Evolutionary conservation across 108 stramenopile genomes (phyloP).

Genomic region (Pseudonitzschia multistriata): DNA sequence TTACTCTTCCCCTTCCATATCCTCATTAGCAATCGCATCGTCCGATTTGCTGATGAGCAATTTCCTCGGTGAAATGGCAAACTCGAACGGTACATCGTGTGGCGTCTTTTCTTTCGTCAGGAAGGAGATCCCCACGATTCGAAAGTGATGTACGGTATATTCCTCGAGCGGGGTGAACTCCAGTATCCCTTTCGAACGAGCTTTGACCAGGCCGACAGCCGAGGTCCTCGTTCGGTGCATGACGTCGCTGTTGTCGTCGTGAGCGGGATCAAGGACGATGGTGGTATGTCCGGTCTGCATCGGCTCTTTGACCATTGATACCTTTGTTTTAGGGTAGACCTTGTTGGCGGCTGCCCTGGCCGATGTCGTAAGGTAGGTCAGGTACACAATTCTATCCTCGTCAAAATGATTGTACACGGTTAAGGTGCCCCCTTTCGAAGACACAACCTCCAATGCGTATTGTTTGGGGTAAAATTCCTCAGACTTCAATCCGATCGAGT

Average conservation of each 20-base stretch:
- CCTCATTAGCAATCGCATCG: background rate
- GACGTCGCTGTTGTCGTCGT: conserved; percentile 10
- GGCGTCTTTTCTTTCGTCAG: conserved; percentile 20
- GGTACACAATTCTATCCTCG: conserved; percentile 36
- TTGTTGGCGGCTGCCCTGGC: conserved; percentile 5
- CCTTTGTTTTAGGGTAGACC: conserved; percentile 29
- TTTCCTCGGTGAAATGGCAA: conserved; percentile 8
- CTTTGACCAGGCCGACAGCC: conserved; percentile 30
- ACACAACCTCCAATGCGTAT: conserved; percentile 35
- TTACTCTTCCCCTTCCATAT: background rate
- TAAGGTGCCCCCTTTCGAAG: conserved; percentile 7
- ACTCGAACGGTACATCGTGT: conserved; percentile 7
- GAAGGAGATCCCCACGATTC: conserved; percentile 34
- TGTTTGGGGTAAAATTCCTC: background rate
- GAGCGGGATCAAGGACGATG: conserved; percentile 18
- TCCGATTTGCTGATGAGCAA: background rate
- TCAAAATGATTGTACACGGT: conserved; percentile 42
- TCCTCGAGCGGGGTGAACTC: conserved; percentile 24
- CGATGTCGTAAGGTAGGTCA: conserved; percentile 43
- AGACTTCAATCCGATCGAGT: conserved; percentile 2
- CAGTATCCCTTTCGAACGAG: conserved; percentile 10
- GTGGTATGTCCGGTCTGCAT: background rate
- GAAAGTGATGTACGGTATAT: conserved; percentile 29
- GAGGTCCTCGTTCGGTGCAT: conserved; percentile 22
- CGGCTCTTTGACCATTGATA: conserved; percentile 10